phyloP scores from a whole-genome alignment of 202 grass and related monocot genomes.

The Thinopyrum obtusiflorum region DNA sequence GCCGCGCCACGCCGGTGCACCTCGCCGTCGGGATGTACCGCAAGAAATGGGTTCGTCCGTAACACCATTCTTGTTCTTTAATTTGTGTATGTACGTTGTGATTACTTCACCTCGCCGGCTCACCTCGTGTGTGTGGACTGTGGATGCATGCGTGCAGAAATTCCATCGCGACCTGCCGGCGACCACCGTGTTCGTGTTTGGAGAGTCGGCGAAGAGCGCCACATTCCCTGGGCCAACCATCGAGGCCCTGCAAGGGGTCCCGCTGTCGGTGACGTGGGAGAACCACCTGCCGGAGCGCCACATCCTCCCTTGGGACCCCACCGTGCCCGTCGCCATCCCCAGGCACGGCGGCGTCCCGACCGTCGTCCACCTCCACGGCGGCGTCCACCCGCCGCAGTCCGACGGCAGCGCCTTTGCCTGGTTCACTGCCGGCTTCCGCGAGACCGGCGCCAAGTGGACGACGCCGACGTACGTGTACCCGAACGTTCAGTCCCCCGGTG shows the following conservation, averaged over 20 bases:
- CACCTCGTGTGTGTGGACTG: neutral
- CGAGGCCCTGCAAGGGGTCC: constrained; percentile 52
- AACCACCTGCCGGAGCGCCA: constrained; percentile 59
- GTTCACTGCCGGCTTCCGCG: constrained; percentile 63
- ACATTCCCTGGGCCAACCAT: constrained; percentile 74
- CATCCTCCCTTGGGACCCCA: constrained; percentile 72
- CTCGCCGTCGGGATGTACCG: constrained; percentile 62
- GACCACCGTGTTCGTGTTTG: constrained; percentile 67
- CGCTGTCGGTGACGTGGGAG: constrained; percentile 58
- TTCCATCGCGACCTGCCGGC: constrained; percentile 77
- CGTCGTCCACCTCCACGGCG: constrained; percentile 77
- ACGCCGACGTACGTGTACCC: constrained; percentile 57
- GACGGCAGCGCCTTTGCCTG: constrained; percentile 68
- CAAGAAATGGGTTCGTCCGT: constrained; percentile 57
- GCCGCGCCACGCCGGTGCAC: constrained; percentile 16
- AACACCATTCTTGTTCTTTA: neutral
- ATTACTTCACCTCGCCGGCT: neutral
- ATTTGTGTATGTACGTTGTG: neutral
- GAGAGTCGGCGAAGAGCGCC: constrained; percentile 24
- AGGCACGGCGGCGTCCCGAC: constrained; percentile 55
- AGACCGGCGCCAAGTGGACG: constrained; percentile 44
- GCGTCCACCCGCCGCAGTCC: constrained; percentile 52
- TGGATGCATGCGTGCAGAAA: constrained; percentile 35
- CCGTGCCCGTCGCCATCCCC: constrained; percentile 45
- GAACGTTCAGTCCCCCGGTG: constrained; percentile 63